A percentile compares a stretch with the other conserved stretches of the same genome.
phyloP scores from a whole-genome alignment of 352 stramenopile species.

The Globisporangium orthogonon region DNA sequence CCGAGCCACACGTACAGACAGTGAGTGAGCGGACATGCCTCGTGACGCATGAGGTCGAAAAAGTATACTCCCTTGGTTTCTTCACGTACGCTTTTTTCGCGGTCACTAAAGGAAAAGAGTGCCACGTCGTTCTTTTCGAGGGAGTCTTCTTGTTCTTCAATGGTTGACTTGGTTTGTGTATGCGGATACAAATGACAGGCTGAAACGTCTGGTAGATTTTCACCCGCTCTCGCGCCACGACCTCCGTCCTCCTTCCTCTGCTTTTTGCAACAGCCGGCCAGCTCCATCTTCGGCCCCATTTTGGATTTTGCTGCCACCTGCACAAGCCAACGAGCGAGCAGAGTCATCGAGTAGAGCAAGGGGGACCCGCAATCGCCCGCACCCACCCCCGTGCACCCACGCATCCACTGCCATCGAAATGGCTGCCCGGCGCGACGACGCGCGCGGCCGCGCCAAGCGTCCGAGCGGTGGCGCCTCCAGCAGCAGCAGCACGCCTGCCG shows the following conservation, averaged over 20 bases:
- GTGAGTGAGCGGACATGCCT: too few species aligned
- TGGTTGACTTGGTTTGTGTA: neutral
- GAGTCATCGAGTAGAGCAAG: neutral
- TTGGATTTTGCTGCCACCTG: constrained; percentile 34
- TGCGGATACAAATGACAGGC: neutral
- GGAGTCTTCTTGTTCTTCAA: neutral
- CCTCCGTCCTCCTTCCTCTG: too few species aligned
- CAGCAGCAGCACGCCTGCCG: neutral
- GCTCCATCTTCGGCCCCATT: constrained; percentile 14
- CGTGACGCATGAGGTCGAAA: too few species aligned
- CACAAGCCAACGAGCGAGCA: constrained; percentile 2
- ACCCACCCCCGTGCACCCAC: too few species aligned
- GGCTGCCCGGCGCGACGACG: constrained; percentile 21
- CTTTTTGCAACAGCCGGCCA: too few species aligned
- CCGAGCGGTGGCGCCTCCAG: constrained; percentile 5
- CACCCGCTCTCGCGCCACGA: neutral
- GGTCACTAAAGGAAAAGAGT: neutral
- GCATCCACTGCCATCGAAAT: neutral
- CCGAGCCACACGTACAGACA: too few species aligned
- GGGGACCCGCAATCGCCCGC: neutral
- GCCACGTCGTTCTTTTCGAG: neutral
- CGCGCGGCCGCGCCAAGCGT: constrained; percentile 26
- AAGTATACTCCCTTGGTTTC: neutral
- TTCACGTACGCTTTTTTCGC: neutral
- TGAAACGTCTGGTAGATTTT: neutral